Percentiles rank a stretch among this genome's conserved stretches.
Evolutionary conservation across 768 basidiomycete genomes (phyloP).

Genomic region (Termitomyces sp.): DNA sequence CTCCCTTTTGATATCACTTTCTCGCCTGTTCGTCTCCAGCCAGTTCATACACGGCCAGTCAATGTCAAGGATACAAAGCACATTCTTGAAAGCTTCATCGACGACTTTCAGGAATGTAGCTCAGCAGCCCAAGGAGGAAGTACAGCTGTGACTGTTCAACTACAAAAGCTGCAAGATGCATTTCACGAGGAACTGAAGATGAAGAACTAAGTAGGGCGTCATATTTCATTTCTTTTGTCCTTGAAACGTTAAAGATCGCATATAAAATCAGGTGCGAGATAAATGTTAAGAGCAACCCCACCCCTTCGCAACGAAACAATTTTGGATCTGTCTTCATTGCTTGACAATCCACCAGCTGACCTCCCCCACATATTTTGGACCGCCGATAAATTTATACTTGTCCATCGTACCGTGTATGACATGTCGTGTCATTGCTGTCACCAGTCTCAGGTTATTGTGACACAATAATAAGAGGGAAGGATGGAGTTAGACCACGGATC

Average conservation of each 20-base stretch:
- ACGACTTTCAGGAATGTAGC: conserved; percentile 44
- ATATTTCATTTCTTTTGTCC: not conserved
- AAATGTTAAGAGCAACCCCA: not conserved
- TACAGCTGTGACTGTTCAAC: conserved; percentile 53
- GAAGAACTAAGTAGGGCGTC: conserved; percentile 13
- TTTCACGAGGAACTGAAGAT: conserved; percentile 44
- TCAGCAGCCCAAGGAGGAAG: conserved; percentile 47
- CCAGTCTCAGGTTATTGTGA: not conserved
- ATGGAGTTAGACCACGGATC: not conserved
- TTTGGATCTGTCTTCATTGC: not conserved
- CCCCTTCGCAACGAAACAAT: not conserved
- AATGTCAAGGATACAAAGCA: conserved; percentile 37
- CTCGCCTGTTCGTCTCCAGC: conserved; percentile 45
- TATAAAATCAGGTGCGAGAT: not conserved
- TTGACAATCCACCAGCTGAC: not conserved
- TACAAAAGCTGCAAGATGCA: conserved; percentile 52
- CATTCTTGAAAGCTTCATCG: conserved; percentile 41
- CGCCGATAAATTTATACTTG: not conserved
- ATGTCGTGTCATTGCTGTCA: not conserved
- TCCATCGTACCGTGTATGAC: not conserved
- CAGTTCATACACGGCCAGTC: conserved; percentile 30
- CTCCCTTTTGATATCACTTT: no score
- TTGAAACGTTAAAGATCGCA: not conserved
- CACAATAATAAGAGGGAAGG: no score
- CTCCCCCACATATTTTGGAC: not conserved